These are phyloP conservation scores for Skeletonema marinoi DNA, from an alignment of 108 stramenopile species.

Conservation along the genomic window DNA sequence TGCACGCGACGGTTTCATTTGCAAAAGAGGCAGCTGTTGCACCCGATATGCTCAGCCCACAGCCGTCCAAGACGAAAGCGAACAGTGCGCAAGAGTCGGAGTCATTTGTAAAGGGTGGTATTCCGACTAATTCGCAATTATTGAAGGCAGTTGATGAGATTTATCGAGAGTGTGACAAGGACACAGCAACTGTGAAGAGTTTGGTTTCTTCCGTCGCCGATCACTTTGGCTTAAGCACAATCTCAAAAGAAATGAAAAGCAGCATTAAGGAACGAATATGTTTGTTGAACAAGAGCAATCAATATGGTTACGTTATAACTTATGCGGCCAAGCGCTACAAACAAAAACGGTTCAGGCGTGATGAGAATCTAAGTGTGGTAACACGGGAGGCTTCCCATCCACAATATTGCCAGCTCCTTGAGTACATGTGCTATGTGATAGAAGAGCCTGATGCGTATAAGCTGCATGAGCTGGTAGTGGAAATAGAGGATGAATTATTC, in stretches of 20 bases:
- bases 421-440: constrained; percentile 38
- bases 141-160: not conserved
- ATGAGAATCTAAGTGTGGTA: not conserved
- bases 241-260: not conserved
- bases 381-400: constrained; percentile 13
- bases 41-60: not conserved
- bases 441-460: constrained; percentile 20
- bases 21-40: not conserved
- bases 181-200: not conserved
- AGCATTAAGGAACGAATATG: constrained; percentile 2
- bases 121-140: not conserved
- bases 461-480: constrained; percentile 28
- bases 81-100: not conserved
- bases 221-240: not conserved
- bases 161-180: not conserved
- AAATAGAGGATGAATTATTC: constrained; percentile 28
- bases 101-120: not conserved
- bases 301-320: not conserved
- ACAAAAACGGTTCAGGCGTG: not conserved
- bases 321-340: not conserved
- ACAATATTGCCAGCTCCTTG: constrained; percentile 34
- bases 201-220: not conserved
- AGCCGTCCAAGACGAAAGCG: not conserved
- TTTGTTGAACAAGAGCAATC: constrained; percentile 13
- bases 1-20: not conserved